phyloP scores from a whole-genome alignment of 2,329 filamentous ascomycete species.

The Fusarium longipes region DNA sequence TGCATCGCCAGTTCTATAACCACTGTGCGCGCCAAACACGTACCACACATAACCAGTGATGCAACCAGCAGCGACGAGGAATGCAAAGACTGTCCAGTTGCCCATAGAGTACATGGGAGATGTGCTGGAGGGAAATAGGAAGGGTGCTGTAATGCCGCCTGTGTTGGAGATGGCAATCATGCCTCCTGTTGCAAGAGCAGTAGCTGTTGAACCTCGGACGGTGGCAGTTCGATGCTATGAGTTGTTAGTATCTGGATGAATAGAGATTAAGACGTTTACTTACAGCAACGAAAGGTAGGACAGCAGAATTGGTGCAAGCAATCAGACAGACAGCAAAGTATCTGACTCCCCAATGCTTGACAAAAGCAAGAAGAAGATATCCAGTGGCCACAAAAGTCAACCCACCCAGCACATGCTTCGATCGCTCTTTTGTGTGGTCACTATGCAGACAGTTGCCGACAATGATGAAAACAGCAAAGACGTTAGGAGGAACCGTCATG shows the following conservation, averaged over 20 bases:
- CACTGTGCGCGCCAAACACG: conserved; percentile 48
- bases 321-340: conserved; percentile 50
- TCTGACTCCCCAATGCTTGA: conserved; percentile 46
- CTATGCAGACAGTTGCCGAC: conserved; percentile 50
- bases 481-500: conserved; percentile 53
- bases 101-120: conserved; percentile 51
- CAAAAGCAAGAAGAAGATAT: conserved; percentile 48
- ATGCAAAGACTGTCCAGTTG: conserved; percentile 51
- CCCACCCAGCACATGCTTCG: conserved; percentile 47
- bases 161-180: conserved; percentile 52
- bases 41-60: conserved; percentile 49
- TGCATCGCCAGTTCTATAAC: conserved; percentile 45
- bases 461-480: conserved; percentile 51
- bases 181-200: conserved; percentile 50
- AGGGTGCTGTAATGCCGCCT: conserved; percentile 51
- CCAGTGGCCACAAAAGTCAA: conserved; percentile 46
- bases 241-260: not conserved
- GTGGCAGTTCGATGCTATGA: conserved; percentile 50
- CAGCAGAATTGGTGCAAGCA: conserved; percentile 50
- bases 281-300: conserved; percentile 50
- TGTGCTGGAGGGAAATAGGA: conserved; percentile 49
- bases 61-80: conserved; percentile 42
- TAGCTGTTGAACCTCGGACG: conserved; percentile 49
- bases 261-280: not conserved
- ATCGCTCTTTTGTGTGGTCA: conserved; percentile 49